Conservation (phyloP, 805 yeast species). For the Cyberlindnera mycetangii region DNA sequence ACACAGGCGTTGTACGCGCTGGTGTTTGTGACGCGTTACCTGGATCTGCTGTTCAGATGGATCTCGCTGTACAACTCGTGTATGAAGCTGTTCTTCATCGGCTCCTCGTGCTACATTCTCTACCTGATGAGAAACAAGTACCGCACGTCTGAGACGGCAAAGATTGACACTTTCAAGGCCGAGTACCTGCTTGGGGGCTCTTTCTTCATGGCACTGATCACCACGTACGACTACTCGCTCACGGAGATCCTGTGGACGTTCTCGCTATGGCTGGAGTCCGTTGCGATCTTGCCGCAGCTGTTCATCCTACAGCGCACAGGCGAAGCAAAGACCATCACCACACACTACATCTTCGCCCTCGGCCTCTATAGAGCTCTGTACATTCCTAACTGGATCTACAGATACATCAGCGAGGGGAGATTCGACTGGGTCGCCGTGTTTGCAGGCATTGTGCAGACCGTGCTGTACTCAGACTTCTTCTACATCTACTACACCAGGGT, state of each 20-base stretch:
- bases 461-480: constrained; percentile 91
- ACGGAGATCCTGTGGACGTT: constrained; percentile 81
- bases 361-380: constrained; percentile 89
- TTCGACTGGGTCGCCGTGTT: constrained; percentile 68
- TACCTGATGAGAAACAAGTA: constrained; percentile 64
- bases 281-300: constrained; percentile 90
- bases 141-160: constrained; percentile 47
- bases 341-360: constrained; percentile 90
- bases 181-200: constrained; percentile 68
- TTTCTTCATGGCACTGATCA: constrained; percentile 52
- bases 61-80: constrained; percentile 70
- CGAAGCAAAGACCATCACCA: constrained; percentile 80
- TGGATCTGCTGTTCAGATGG: constrained; percentile 44
- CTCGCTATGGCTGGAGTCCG: constrained; percentile 88
- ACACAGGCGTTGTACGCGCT: constrained; percentile 77
- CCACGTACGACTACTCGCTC: constrained; percentile 61
- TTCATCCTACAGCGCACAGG: constrained; percentile 88
- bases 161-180: constrained; percentile 72
- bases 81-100: constrained; percentile 81
- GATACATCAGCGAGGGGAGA: constrained; percentile 60
- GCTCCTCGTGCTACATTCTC: constrained; percentile 70
- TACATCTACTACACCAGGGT: constrained; percentile 84
- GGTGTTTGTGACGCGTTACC: constrained; percentile 71
- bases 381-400: constrained; percentile 93
- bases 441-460: constrained; percentile 85